Evolutionary conservation across 305 asterid genomes (phyloP), one percentile per base, ranked within the genome.

Genomic region (Petunia hybrid): DNA sequence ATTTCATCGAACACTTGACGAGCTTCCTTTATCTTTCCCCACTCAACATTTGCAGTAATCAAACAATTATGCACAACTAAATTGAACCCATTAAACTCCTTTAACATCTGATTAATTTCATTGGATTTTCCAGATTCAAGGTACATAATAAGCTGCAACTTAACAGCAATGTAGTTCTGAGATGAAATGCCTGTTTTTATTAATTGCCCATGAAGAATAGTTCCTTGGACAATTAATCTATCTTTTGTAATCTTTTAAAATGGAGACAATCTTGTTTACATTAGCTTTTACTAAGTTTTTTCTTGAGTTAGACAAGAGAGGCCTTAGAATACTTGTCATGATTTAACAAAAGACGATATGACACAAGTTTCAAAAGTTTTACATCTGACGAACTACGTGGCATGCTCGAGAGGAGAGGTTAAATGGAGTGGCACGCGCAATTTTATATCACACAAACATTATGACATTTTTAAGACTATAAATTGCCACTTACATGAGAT

Each of bases 41-140:
- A 86, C 64, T 86, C 84, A 2, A 93, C 79, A 66, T 88, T 89
- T 0, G 91, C 90, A 10, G 61, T 79, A 64, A 93, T 91, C 83
- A 94, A 90, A 84, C 98, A 94, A 80, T 94, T 94, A 9, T 86
- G 89, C 22, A 88, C 97, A 65, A 88, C 92, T 69, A 93, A 56
- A 83, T 93, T 87, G 82, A 94, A 93, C 65, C 98, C 96, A 70
- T 87, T 78, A 60, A 93, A 93, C 82, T 91, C 96, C 89, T 85
- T 91, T 84, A 94, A 61, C 86, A 94, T 89, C 80, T 88, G 93
- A 61, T 89, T 83, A n/a, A 90, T 86, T 70, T 94, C 97, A 14
- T 64, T 45, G 1, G 90, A 68, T 82, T 86, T 91, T 80, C 89
- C 60, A 10, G 87, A 86, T 62, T 89, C 87, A 60, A 91, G 61